Percentiles rank a stretch among this genome's conserved stretches.
These are phyloP conservation scores for Camellia granthamiana DNA, from an alignment of 148 eudicot genomes.

Conservation along the genomic window DNA sequence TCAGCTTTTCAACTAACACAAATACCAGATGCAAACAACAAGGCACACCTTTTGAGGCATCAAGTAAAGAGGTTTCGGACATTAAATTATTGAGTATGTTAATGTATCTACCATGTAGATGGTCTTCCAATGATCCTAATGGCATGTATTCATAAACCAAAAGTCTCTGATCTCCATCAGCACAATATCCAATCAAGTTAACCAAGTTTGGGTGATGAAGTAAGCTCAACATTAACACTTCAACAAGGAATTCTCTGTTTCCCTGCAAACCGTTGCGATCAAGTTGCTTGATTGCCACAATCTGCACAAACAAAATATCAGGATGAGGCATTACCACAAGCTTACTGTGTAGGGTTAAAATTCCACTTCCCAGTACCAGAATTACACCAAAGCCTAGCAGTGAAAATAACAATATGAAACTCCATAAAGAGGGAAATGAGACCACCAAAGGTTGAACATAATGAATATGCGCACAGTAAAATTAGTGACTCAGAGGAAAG, in stretches of 20 bases:
- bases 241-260: slow-evolving; percentile 58
- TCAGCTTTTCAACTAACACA: background rate
- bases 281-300: slow-evolving; percentile 66
- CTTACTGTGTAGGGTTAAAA: background rate
- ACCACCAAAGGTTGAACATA: background rate
- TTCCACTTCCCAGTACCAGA: background rate
- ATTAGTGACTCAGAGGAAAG: too few species aligned
- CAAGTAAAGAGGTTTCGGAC: background rate
- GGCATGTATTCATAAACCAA: slow-evolving; percentile 55
- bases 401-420: background rate
- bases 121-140: slow-evolving; percentile 62
- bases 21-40: background rate
- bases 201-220: slow-evolving; percentile 63
- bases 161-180: slow-evolving; percentile 64
- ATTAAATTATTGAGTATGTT: background rate
- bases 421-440: background rate
- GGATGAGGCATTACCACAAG: background rate
- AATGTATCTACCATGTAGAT: slow-evolving; percentile 45
- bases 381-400: background rate
- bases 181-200: slow-evolving; percentile 59
- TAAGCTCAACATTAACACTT: slow-evolving; percentile 55
- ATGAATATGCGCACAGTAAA: background rate
- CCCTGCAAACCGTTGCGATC: slow-evolving; percentile 65
- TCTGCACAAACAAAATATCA: slow-evolving; percentile 27
- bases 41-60: background rate